Base-by-base conservation (phyloP, 164 flowering plant species). In the Stephania japonica region DNA sequence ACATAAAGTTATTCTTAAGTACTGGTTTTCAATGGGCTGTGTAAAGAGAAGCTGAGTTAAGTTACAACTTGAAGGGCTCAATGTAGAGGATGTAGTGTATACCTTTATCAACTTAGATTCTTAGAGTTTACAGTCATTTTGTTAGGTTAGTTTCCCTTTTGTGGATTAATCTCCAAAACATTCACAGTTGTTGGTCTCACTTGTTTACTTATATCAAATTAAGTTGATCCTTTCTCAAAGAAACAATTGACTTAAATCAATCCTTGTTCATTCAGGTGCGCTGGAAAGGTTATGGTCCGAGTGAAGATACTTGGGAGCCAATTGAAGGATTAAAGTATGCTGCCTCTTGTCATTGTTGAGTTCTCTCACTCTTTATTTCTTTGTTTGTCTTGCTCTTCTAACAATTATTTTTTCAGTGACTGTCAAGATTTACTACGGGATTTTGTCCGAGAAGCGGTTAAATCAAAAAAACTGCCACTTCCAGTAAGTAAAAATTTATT, bases 271-370 rank as follows among this genome's bases (percentile, higher is more conserved):
- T 66, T 42, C 75, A 89, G 93, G 91, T 86, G 66, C 88, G 87
- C 21, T 89, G 93, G 93, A 84, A 78, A 24, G 93, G 93, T 64
- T 86, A 83, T 75, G 85, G 82, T 73, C 85, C 91, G 56, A 80
- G 83, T 25, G 91, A 84, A 4, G 93, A 89, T 76, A 89, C 93
- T 42, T 89, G 93, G 93, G 93, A 89, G 75, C 82, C 88, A 72
- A 62, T 81, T 70, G 85, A 81, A 66, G 84, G 75, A 50, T 76
- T 89, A 76, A 76, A 86, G 93, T 89, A 80, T 79, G 71, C 42
- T 32, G 61, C 65, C 69, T 49, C 38, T 23, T 53, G 14, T 14
- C 43, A 32, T 25, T 70, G 44, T 59, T 62, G 21, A 67, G 24
- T 70, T 24, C 70, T 65, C 21, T 18, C 49, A 64, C 27, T 38